Base-by-base conservation (phyloP, 2,329 filamentous ascomycete species). In the Apiospora koreana region DNA sequence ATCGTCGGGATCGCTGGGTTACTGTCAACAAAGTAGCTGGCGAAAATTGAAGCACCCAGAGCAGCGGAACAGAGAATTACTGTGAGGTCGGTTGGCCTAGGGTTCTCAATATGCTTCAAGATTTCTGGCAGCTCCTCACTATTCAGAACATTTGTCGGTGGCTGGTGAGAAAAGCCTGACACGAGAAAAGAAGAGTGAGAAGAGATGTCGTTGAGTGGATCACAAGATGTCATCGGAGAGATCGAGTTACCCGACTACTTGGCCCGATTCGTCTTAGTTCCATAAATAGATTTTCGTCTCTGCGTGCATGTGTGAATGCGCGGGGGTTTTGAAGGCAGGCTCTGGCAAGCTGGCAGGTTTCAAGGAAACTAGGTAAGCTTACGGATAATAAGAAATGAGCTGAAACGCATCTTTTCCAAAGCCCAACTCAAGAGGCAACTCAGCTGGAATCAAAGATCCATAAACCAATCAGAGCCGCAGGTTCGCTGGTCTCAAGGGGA, bases 211-310 rank as follows among this genome's bases (percentile, higher is more conserved):
- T 3, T 62, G 54, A 31, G 54, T 62, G 54, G 54, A 62, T 62
- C 54, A 62, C 54, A 62, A 62, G 54, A 62, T 62, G 54, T 62
- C 54, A 58, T 58, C 28, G 50, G 50, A 28, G 16, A n/a, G 50
- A 58, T 58, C 28, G 31, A 35, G 50, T 58, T 21, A 58, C 50
- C 48, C 48, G 48, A 31, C 14, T 18, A 12, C 48, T 54, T 54
- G 48, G 48, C 28, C 25, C 48, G 25, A 54, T 54, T 31, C 25
- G 50, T 58, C 50, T 10, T 58, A 58, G 50, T 35, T 35, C 8
- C 21, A 10, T 9, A 38, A 18, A 62, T 35, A 31, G 50, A 31
- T 31, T 35, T 58, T 58, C 28, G 18, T 31, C 12, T 7, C 25
- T 54, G 48, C 48, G 31, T 58, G 50, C 50, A 58, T 18, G 28